Conservation (phyloP, 1,139 yeast species). For the Diutina mesorugosa region DNA sequence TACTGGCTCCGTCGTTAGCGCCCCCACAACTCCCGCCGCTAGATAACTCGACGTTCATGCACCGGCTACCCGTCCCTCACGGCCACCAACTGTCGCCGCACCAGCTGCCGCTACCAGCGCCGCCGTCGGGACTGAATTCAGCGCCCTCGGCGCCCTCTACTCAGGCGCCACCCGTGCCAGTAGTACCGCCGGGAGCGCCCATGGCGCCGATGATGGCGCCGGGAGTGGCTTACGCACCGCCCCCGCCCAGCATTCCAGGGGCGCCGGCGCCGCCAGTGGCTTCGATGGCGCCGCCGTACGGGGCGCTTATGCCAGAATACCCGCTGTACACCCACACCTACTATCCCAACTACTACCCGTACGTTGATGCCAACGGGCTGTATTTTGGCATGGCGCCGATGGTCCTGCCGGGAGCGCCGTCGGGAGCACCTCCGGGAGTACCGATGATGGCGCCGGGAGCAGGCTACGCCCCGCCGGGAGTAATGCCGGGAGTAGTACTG, state of each 20-base stretch:
- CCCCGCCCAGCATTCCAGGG: not conserved
- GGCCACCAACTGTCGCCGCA: not conserved
- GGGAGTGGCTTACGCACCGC: not conserved
- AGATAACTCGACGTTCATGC: not conserved
- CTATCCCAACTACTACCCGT: not conserved
- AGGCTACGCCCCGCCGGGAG: not conserved
- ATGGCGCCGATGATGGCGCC: not conserved
- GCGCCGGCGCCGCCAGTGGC: not conserved
- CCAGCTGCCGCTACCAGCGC: not conserved
- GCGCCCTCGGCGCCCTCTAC: not conserved
- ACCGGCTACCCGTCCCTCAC: not conserved
- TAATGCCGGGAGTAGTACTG: not conserved
- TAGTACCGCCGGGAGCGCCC: not conserved
- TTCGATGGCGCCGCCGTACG: not conserved
- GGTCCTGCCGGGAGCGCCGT: not conserved
- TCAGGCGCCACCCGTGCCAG: not conserved
- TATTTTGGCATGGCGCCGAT: not conserved
- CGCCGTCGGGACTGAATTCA: not conserved
- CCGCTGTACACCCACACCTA: not conserved
- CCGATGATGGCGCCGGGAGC: not conserved
- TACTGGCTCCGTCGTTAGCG: not conserved
- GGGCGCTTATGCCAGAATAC: not conserved
- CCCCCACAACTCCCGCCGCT: not conserved
- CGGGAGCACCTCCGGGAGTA: not conserved
- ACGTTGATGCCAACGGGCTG: not conserved